Evolutionary conservation across 495 filamentous ascomycete species (phyloP).

Genomic region (Neurospora sp.): DNA sequence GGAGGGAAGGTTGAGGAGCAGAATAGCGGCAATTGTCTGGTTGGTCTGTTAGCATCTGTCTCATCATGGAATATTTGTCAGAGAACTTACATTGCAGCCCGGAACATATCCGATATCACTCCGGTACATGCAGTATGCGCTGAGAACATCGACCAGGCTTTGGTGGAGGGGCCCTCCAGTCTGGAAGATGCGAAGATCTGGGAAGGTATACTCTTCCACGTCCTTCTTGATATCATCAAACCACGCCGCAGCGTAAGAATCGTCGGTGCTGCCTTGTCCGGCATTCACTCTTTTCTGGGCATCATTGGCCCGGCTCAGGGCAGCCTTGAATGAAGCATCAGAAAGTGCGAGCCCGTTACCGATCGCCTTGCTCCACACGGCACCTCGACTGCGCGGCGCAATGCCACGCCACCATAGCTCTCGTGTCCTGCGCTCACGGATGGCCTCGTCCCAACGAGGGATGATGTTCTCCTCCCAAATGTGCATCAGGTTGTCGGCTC

Average conservation of each 20-base stretch:
- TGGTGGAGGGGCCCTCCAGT: slow-evolving; percentile 64
- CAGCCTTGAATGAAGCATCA: slow-evolving; percentile 65
- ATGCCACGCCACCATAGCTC: slow-evolving; percentile 94
- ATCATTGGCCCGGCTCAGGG: slow-evolving; percentile 62
- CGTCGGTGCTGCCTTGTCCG: slow-evolving; percentile 31
- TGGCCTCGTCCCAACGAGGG: slow-evolving; percentile 72
- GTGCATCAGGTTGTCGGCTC: slow-evolving; percentile 60
- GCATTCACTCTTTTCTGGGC: slow-evolving; percentile 43
- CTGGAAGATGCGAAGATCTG: slow-evolving; percentile 78
- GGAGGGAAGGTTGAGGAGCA: slow-evolving; percentile 71
- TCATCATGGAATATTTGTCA: not conserved
- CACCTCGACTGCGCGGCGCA: slow-evolving; percentile 65
- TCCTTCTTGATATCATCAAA: slow-evolving; percentile 64
- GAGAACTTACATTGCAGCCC: slow-evolving; percentile 63
- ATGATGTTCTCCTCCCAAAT: slow-evolving; percentile 86
- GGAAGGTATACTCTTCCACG: slow-evolving; percentile 56
- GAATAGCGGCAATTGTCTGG: slow-evolving; percentile 73
- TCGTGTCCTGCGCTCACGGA: slow-evolving; percentile 63
- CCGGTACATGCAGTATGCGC: slow-evolving; percentile 89
- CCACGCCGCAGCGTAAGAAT: slow-evolving; percentile 40
- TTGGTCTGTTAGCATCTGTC: slow-evolving; percentile 12
- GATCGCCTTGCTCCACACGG: slow-evolving; percentile 78
- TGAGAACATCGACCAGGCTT: slow-evolving; percentile 67
- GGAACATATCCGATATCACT: slow-evolving; percentile 85
- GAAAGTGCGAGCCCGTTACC: slow-evolving; percentile 80